Base-by-base conservation (phyloP, 73 alveolate genomes). In the Diophrys appendiculata region DNA sequence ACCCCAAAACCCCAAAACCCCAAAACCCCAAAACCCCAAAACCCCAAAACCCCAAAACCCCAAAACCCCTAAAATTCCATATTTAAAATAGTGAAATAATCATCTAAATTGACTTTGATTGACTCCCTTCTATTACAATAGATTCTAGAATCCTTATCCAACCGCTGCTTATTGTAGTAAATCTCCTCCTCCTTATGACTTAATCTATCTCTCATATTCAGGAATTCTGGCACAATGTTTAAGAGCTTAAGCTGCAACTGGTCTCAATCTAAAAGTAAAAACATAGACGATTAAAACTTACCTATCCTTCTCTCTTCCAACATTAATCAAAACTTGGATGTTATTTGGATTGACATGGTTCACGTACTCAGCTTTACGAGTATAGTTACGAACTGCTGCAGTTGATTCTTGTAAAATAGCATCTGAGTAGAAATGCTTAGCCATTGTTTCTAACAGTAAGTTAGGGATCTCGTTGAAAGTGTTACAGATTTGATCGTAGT, bases 361-460 rank as follows among this genome's bases (percentile, higher is more conserved):
- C 27, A 72, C 82, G 28, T 71, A 52, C 34, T 71, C 18, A 11
- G 77, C 53, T 23, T 31, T 56, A 29, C 89, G 53, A 1, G 89
- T 72, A 78, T 69, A 81, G 76, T 81, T 81, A 24, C 89, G 35
- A 32, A 81, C 53, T 5, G 83, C 89, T 29, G 89, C 82, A 14
- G 73, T 43, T 25, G 60, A n/a, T 35, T 81, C 89, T 18, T 28
- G 53, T 8, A 72, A 54, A 22, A 81, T 81, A 53, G 73, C 89
- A 25, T 81, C 89, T 32, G 78, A 52, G 72, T 69, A 81, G 27
- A 76, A 52, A 69, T 72, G 60, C 22, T 30, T 52, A 2, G 32
- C 83, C 23, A 54, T 24, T 54, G 82, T 1, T 25, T 34, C 52
- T 22, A 81, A 52, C 14, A 81, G 83, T 28, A 77, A 32, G 33